A percentile compares a stretch with the other conserved stretches of the same genome.
Conservation (phyloP, 352 stramenopile species). For the Phytophthora megakarya region DNA sequence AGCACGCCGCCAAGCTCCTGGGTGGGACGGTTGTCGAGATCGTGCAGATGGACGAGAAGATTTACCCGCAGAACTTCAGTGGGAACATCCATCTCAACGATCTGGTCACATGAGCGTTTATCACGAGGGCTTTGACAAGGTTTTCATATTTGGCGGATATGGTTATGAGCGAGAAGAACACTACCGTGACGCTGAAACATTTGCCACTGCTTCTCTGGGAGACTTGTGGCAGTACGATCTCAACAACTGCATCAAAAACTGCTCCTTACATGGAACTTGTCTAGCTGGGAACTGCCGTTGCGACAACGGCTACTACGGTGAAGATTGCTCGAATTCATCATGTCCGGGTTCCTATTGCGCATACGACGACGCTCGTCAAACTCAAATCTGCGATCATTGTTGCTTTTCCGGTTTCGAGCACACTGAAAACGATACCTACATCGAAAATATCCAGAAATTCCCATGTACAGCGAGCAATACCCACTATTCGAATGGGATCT, state of each 20-base stretch:
- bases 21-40: conserved; percentile 96
- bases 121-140: conserved; percentile 55
- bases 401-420: conserved; percentile 92
- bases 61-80: conserved; percentile 74
- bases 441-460: conserved; percentile 91
- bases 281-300: conserved; percentile 93
- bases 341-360: conserved; percentile 94
- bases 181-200: conserved; percentile 66
- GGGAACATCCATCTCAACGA: conserved; percentile 85
- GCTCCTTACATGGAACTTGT: conserved; percentile 91
- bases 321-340: conserved; percentile 95
- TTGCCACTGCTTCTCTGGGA: conserved; percentile 53
- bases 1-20: conserved; percentile 88
- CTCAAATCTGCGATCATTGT: conserved; percentile 93
- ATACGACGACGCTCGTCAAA: conserved; percentile 87
- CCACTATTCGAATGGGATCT: conserved; percentile 94
- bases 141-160: conserved; percentile 92
- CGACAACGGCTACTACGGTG: conserved; percentile 95
- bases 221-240: conserved; percentile 94
- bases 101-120: conserved; percentile 89
- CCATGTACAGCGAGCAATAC: conserved; percentile 81
- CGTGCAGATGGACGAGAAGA: conserved; percentile 69
- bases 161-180: conserved; percentile 75
- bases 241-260: conserved; percentile 93
- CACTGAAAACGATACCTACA: conserved; percentile 87